Percentiles rank a stretch among this genome's conserved stretches.
Evolutionary conservation across 371 early-diverging fungal genomes (phyloP).

Genomic region (Actinomortierella wolfii): DNA sequence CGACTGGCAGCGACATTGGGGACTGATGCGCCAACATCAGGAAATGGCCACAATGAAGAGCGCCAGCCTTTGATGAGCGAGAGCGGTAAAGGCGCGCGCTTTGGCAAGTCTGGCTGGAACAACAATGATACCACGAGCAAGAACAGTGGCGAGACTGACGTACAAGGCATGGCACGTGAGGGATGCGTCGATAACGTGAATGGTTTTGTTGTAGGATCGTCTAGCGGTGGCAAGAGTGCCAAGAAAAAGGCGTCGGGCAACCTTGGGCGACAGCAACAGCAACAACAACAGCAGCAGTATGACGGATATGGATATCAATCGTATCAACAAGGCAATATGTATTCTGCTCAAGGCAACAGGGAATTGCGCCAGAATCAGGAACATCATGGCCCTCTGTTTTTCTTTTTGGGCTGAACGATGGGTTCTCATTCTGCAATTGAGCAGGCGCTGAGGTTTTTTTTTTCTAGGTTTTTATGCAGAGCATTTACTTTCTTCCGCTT

Average conservation of each 20-base stretch:
- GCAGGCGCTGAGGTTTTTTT: no score
- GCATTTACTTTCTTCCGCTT: no score
- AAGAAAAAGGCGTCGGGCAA: constrained; percentile 17
- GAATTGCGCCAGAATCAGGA: constrained; percentile 12
- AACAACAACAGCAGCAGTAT: constrained; percentile 5
- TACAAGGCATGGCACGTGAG: constrained; percentile 12
- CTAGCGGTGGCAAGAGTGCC: constrained; percentile 11
- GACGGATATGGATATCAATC: constrained; percentile 43
- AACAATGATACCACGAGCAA: neutral
- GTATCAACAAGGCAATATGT: constrained; percentile 20
- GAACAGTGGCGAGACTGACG: neutral
- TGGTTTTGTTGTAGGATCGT: constrained; percentile 15
- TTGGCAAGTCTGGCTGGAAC: constrained; percentile 40
- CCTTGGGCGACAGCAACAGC: neutral
- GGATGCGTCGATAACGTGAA: constrained; percentile 43
- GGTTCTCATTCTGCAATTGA: no score
- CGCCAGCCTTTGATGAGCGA: constrained; percentile 35
- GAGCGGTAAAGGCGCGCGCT: constrained; percentile 9
- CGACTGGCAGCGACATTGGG: constrained; percentile 2
- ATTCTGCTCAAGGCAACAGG: constrained; percentile 7
- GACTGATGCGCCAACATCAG: neutral
- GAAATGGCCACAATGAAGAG: constrained; percentile 2
- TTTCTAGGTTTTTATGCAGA: no score
- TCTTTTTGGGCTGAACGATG: constrained; percentile 18
- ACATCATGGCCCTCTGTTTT: constrained; percentile 39